These are phyloP conservation scores for Botryotinia narcissicola DNA, from an alignment of 2,329 filamentous ascomycete species.

Conservation along the genomic window DNA sequence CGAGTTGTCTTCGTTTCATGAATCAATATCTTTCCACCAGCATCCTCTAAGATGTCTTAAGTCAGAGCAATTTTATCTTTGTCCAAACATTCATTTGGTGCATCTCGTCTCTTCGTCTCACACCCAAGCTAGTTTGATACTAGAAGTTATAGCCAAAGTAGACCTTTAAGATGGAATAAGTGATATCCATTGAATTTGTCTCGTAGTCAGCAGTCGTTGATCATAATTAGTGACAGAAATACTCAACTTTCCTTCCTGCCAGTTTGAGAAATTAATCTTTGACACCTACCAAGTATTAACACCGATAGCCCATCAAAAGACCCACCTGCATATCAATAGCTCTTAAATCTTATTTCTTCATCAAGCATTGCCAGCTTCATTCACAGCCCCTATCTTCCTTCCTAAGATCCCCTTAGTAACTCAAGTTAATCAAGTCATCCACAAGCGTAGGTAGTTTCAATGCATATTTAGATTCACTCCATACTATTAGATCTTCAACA, in stretches of 20 bases:
- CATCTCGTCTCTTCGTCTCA: neutral
- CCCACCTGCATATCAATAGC: too few relatives aligned
- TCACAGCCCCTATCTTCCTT: too few relatives aligned
- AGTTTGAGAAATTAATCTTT: too few relatives aligned
- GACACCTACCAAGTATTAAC: too few relatives aligned
- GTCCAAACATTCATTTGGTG: neutral
- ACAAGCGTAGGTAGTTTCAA: neutral
- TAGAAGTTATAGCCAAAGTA: neutral
- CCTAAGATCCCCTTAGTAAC: neutral
- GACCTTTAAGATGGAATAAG: neutral
- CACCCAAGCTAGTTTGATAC: neutral
- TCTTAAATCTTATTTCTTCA: too few relatives aligned
- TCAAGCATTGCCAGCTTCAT: too few relatives aligned
- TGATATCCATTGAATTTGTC: neutral
- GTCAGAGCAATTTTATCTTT: neutral
- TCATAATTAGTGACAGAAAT: neutral
- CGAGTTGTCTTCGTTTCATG: neutral
- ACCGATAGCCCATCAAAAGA: too few relatives aligned
- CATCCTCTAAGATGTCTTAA: neutral
- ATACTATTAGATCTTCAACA: neutral
- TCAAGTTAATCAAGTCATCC: neutral
- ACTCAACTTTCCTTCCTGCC: too few relatives aligned
- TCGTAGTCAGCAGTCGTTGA: neutral
- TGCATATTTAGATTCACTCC: neutral
- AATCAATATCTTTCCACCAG: neutral